Conservation (phyloP, 208 protist genomes). For the Leishmania guyanensis region DNA sequence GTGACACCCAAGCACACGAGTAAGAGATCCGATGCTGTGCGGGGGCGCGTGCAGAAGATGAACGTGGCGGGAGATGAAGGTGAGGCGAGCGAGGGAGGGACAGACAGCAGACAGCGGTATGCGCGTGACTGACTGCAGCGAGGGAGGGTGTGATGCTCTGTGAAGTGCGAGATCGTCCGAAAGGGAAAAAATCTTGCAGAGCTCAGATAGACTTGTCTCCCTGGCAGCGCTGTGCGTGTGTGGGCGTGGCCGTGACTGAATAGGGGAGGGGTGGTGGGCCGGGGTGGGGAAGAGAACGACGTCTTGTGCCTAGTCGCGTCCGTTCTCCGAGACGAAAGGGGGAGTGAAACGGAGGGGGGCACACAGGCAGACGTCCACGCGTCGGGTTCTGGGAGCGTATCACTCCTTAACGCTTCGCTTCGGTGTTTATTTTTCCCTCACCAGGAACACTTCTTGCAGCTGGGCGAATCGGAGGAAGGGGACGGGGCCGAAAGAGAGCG, state of each 20-base stretch:
- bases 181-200: not conserved
- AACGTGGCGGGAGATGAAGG: not conserved
- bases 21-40: not conserved
- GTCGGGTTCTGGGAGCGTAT: not conserved
- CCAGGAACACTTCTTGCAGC: too few species aligned
- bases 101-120: not conserved
- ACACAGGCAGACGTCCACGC: not conserved
- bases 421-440: not conserved
- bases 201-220: not conserved
- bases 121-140: not conserved
- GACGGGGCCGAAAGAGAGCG: too few species aligned
- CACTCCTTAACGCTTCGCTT: not conserved
- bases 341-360: not conserved
- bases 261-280: not conserved
- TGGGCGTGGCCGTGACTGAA: not conserved
- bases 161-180: not conserved
- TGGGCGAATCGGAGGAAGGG: too few species aligned
- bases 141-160: not conserved
- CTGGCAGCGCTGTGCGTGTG: not conserved
- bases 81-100: not conserved
- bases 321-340: not conserved
- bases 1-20: not conserved
- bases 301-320: not conserved
- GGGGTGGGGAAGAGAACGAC: not conserved
- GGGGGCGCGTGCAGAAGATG: not conserved